These are phyloP conservation scores for Pseudocercospora cruenta DNA, from an alignment of 2,329 filamentous ascomycete species.

Conservation along the genomic window DNA sequence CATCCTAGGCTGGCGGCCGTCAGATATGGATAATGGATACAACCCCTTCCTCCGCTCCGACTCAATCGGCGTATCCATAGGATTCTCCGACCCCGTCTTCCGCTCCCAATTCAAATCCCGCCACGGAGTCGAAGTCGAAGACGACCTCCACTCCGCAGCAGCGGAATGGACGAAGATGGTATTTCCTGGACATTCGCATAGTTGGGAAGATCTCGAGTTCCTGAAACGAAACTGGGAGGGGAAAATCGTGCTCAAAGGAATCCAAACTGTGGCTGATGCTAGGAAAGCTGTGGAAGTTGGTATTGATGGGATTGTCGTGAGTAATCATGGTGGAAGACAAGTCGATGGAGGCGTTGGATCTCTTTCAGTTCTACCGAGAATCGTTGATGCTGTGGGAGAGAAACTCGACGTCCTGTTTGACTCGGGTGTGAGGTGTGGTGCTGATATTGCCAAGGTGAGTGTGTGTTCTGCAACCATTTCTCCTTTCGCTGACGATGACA, in stretches of 20 bases:
- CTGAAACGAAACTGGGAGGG: constrained; percentile 65
- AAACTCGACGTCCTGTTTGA: constrained; percentile 55
- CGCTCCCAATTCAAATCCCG: constrained; percentile 58
- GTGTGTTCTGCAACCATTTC: not conserved
- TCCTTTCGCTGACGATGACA: not conserved
- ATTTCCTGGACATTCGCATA: constrained; percentile 43
- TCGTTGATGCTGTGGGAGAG: constrained; percentile 62
- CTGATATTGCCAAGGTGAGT: constrained; percentile 51
- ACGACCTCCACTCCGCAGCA: constrained; percentile 55
- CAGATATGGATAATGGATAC: constrained; percentile 33
- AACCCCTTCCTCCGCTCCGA: constrained; percentile 31
- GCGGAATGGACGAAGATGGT: constrained; percentile 57
- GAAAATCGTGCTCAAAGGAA: constrained; percentile 65
- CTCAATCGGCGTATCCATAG: constrained; percentile 60
- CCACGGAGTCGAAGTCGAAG: constrained; percentile 41
- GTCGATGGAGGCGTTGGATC: constrained; percentile 54
- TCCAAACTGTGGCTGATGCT: constrained; percentile 55
- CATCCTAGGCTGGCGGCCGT: constrained; percentile 68
- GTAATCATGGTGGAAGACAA: constrained; percentile 58
- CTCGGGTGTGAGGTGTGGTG: constrained; percentile 53
- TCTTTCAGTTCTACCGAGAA: constrained; percentile 60
- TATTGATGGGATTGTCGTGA: constrained; percentile 55
- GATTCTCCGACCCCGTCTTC: constrained; percentile 70
- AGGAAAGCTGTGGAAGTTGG: constrained; percentile 48
- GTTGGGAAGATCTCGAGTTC: constrained; percentile 65